Conservation (phyloP, 306 rosid species). For the Corylus avellana region DNA sequence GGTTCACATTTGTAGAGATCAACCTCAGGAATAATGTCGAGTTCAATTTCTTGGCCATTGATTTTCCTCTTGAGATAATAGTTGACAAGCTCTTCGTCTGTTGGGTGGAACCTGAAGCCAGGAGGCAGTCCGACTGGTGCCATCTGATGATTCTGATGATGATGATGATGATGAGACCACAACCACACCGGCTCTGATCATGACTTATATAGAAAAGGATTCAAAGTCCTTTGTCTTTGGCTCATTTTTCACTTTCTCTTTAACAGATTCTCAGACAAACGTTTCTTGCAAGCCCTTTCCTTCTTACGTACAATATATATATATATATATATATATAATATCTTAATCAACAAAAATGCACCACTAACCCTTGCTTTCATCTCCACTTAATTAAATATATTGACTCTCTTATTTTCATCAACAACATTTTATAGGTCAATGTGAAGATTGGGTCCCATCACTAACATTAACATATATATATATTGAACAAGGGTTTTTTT, state of each 20-base stretch:
- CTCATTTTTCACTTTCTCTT: constrained; percentile 69
- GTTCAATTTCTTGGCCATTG: constrained; percentile 91
- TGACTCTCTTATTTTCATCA: too few species aligned
- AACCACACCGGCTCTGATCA: constrained; percentile 15
- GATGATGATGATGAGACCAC: constrained; percentile 9
- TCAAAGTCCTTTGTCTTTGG: constrained; percentile 74
- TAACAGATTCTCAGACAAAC: constrained; percentile 88
- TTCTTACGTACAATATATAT: constrained; percentile 13
- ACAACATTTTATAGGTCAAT: not conserved
- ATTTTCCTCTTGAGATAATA: constrained; percentile 92
- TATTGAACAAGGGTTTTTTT: too few species aligned
- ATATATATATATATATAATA: too few species aligned
- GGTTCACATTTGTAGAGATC: constrained; percentile 99
- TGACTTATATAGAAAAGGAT: constrained; percentile 51
- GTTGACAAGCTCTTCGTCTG: constrained; percentile 96
- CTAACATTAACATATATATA: too few species aligned
- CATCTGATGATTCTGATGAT: constrained; percentile 9
- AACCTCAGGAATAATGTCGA: constrained; percentile 95
- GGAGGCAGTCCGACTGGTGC: constrained; percentile 98
- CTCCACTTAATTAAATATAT: not conserved
- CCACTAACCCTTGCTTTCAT: constrained; percentile 17
- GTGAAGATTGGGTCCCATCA: too few species aligned
- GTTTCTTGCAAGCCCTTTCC: constrained; percentile 68
- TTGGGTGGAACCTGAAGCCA: constrained; percentile 98
- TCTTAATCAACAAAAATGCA: constrained; percentile 19